A percentile compares a stretch with the other conserved stretches of the same genome.
phyloP scores from a whole-genome alignment of 148 eudicot genomes.

The Rhododendron simsii region DNA sequence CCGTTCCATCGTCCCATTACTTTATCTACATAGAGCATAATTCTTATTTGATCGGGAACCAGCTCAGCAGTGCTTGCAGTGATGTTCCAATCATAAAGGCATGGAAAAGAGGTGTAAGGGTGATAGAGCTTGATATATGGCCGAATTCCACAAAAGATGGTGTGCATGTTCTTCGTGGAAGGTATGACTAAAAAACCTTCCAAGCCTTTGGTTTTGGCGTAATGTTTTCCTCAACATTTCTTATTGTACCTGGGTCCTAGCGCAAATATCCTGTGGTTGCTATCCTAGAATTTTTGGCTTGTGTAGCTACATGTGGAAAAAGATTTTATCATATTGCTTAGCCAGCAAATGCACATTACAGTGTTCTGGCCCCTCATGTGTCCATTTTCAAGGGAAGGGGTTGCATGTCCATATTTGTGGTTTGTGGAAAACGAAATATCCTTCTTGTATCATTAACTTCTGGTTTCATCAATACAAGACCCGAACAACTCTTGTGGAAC shows the following conservation, averaged over 20 bases:
- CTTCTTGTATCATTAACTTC: no score
- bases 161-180: conserved; percentile 70
- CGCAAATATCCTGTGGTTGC: neutral
- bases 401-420: no score
- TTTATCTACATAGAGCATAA: conserved; percentile 83
- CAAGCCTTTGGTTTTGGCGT: conserved; percentile 10
- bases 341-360: no score
- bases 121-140: conserved; percentile 91
- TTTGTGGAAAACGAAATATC: no score
- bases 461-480: no score
- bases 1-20: conserved; percentile 74
- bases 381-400: no score
- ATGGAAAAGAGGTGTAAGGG: conserved; percentile 70
- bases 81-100: conserved; percentile 67
- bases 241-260: neutral
- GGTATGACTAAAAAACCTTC: conserved; percentile 29
- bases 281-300: neutral
- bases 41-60: conserved; percentile 74
- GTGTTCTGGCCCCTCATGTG: no score
- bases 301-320: neutral
- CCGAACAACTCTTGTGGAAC: no score
- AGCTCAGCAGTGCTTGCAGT: conserved; percentile 81
- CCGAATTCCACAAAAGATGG: conserved; percentile 57
- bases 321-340: neutral
- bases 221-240: conserved; percentile 8